Evolutionary conservation across 2,329 filamentous ascomycete genomes (phyloP).

Genomic region (Endothia cerciana): DNA sequence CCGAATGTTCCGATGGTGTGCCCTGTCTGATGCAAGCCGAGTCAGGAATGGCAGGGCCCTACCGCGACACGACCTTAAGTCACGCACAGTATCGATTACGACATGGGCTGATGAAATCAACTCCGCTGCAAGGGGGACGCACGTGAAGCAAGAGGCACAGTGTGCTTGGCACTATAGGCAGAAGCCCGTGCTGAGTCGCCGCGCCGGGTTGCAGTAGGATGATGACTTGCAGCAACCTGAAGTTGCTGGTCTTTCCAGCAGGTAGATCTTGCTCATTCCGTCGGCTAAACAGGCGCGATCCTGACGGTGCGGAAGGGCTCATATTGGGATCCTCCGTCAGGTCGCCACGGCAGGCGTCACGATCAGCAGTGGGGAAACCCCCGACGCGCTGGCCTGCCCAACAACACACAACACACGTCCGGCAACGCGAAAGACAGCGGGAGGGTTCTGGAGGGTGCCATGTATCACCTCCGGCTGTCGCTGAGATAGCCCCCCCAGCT

Average conservation of each 20-base stretch:
- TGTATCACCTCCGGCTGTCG: neutral
- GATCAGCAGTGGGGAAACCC: neutral
- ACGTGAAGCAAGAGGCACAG: slow-evolving; percentile 7
- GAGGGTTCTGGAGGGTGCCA: neutral
- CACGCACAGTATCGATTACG: slow-evolving; percentile 1
- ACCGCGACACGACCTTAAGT: neutral
- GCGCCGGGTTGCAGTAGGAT: slow-evolving; percentile 7
- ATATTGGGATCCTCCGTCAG: neutral
- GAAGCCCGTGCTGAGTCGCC: neutral
- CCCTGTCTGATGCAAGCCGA: neutral
- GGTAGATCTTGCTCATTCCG: neutral
- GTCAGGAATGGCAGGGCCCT: neutral
- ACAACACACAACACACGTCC: neutral
- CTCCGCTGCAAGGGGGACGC: neutral
- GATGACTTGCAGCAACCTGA: slow-evolving; percentile 5
- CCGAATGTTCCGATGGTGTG: too few relatives aligned
- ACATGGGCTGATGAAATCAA: neutral
- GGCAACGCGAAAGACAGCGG: neutral
- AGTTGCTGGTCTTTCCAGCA: neutral
- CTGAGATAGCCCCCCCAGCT: neutral
- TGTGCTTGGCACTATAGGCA: slow-evolving; percentile 12
- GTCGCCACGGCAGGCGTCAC: slow-evolving; percentile 1
- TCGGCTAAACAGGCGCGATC: neutral
- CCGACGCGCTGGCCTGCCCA: neutral
- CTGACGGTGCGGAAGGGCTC: neutral